phyloP scores from a whole-genome alignment of 2,329 filamentous ascomycete species.

The Trichophyton verrucosum region DNA sequence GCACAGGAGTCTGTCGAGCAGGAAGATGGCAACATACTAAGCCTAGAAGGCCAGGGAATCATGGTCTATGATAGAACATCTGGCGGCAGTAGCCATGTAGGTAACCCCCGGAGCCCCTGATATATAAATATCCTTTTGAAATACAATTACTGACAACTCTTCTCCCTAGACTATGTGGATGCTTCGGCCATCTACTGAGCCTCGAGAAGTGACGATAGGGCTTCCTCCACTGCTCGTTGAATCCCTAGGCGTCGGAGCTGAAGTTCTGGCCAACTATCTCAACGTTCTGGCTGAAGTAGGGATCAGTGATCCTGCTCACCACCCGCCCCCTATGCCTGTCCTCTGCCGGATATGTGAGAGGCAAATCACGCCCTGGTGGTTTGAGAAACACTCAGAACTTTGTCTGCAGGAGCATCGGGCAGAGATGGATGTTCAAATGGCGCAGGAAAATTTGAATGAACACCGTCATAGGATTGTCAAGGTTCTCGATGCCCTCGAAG shows the following conservation, averaged over 20 bases:
- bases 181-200: conserved; percentile 79
- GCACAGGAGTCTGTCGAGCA: conserved; percentile 25
- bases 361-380: conserved; percentile 98
- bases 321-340: conserved; percentile 70
- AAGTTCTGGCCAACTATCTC: conserved; percentile 86
- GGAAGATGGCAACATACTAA: conserved; percentile 44
- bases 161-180: conserved; percentile 88
- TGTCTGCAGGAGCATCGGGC: conserved; percentile 92
- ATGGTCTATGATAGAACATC: conserved; percentile 90
- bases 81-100: conserved; percentile 79
- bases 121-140: neutral
- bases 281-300: conserved; percentile 78
- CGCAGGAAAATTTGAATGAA: conserved; percentile 81
- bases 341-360: conserved; percentile 95
- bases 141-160: conserved; percentile 9
- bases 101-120: conserved; percentile 24
- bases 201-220: conserved; percentile 91
- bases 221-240: conserved; percentile 81
- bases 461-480: conserved; percentile 91
- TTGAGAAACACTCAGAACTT: conserved; percentile 95
- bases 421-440: conserved; percentile 95
- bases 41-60: conserved; percentile 91
- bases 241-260: conserved; percentile 83
- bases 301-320: conserved; percentile 58
- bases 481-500: conserved; percentile 83